These are phyloP conservation scores for Fonsecaea erecta DNA, from an alignment of 2,329 filamentous ascomycete species.

Conservation along the genomic window DNA sequence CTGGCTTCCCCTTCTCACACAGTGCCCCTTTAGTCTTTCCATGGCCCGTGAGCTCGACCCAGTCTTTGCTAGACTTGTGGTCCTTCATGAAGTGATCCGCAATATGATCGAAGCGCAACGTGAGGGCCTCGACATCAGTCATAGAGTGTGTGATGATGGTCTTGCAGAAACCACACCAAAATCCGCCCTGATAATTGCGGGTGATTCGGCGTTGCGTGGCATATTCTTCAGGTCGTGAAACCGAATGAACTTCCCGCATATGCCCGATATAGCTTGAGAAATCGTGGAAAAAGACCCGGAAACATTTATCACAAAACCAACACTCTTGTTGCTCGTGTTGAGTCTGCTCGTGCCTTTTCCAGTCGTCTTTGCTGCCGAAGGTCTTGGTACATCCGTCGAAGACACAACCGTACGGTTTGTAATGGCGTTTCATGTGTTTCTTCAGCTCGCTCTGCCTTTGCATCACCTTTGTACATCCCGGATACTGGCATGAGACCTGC, in stretches of 20 bases:
- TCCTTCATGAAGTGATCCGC: constrained; percentile 58
- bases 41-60: constrained; percentile 31
- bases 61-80: constrained; percentile 19
- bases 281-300: constrained; percentile 20
- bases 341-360: constrained; percentile 85
- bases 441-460: constrained; percentile 51
- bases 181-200: constrained; percentile 66
- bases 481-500: constrained; percentile 16
- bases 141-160: constrained; percentile 59
- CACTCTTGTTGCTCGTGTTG: constrained; percentile 74
- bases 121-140: constrained; percentile 61
- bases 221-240: constrained; percentile 30
- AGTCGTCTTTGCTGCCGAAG: constrained; percentile 94
- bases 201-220: constrained; percentile 65
- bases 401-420: constrained; percentile 81
- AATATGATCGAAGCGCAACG: constrained; percentile 73
- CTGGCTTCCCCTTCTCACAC: background rate
- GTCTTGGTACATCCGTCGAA: constrained; percentile 68
- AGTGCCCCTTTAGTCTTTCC: constrained; percentile 17
- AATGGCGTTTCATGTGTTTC: constrained; percentile 83
- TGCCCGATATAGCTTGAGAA: constrained; percentile 62
- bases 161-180: constrained; percentile 88
- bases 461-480: constrained; percentile 30
- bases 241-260: constrained; percentile 21
- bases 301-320: constrained; percentile 66